Percentiles rank a stretch among this genome's conserved stretches.
These are phyloP conservation scores for Tranzscheliella williamsii DNA, from an alignment of 1,284 basidiomycete genomes.

Conservation along the genomic window DNA sequence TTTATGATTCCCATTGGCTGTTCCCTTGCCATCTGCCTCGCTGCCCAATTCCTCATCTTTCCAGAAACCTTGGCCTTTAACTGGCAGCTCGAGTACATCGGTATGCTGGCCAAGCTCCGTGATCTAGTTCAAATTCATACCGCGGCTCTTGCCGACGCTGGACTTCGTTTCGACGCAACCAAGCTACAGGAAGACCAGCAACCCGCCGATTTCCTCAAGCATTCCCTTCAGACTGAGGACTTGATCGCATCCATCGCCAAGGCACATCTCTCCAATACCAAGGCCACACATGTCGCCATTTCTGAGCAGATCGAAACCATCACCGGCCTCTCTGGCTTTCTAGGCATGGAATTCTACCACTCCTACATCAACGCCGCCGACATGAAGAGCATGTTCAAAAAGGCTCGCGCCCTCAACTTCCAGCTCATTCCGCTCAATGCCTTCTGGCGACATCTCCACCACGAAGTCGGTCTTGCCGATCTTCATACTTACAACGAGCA, in stretches of 20 bases:
- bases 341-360: constrained; percentile 62
- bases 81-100: constrained; percentile 60
- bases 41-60: constrained; percentile 69
- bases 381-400: constrained; percentile 44
- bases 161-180: constrained; percentile 2
- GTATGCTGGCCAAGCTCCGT: constrained; percentile 12
- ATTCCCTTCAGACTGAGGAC: constrained; percentile 14
- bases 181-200: background rate
- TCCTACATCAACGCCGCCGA: constrained; percentile 62
- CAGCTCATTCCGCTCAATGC: constrained; percentile 22
- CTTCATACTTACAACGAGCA: constrained; percentile 12
- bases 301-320: constrained; percentile 17
- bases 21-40: constrained; percentile 36
- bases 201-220: constrained; percentile 10
- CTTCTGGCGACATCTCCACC: constrained; percentile 27
- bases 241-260: constrained; percentile 9
- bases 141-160: constrained; percentile 9
- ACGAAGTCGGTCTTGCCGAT: constrained; percentile 16
- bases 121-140: constrained; percentile 15
- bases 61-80: constrained; percentile 72
- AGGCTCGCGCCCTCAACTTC: constrained; percentile 15
- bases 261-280: constrained; percentile 5
- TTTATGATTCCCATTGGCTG: constrained; percentile 40
- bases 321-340: constrained; percentile 24
- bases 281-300: constrained; percentile 8